Evolutionary conservation across 1,139 yeast species (phyloP).

Genomic region (Debaryomyces subglobosus): DNA sequence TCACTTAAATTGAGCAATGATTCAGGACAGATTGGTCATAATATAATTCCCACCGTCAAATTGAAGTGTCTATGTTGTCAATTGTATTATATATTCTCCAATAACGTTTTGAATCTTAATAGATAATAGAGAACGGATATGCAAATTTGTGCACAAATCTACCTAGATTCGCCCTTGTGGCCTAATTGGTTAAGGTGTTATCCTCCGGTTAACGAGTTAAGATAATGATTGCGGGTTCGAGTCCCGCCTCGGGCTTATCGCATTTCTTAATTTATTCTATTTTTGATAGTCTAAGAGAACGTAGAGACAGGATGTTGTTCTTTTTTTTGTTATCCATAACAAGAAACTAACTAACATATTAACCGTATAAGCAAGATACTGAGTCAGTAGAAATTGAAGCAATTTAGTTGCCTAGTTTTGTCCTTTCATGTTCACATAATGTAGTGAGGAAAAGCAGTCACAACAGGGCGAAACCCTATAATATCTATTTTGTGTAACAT

Average conservation of each 20-base stretch:
- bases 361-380: background rate
- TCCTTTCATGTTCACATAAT: too few relatives aligned
- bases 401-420: background rate
- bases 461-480: slow-evolving; percentile 28
- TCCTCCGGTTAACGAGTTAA: slow-evolving; percentile 43
- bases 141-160: background rate
- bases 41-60: background rate
- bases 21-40: background rate
- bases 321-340: background rate
- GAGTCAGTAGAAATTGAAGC: background rate
- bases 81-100: background rate
- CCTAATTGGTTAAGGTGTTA: slow-evolving; percentile 60
- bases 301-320: background rate
- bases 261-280: slow-evolving; percentile 7
- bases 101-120: background rate
- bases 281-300: slow-evolving; percentile 4
- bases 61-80: background rate
- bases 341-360: too few relatives aligned
- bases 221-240: slow-evolving; percentile 62
- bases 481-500: slow-evolving; percentile 10
- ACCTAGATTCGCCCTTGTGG: slow-evolving; percentile 47
- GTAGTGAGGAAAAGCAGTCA: slow-evolving; percentile 1
- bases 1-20: background rate
- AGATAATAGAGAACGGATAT: background rate
- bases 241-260: slow-evolving; percentile 55